Base-by-base conservation (phyloP, 129 eudicot genomes). In the Centrapalus pauciflorus region DNA sequence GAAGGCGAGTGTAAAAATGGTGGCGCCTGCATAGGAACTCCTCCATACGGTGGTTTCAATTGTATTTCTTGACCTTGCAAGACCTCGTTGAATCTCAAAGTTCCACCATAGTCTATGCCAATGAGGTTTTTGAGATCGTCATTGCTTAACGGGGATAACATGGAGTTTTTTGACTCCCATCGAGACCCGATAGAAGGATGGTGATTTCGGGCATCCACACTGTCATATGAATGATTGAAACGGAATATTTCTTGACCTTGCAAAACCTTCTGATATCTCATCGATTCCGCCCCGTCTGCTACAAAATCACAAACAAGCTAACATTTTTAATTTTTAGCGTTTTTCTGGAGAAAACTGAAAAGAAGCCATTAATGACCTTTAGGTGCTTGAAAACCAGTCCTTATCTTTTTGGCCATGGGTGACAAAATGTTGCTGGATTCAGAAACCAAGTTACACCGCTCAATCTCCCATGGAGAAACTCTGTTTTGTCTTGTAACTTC, bases 381-480 rank as follows among this genome's bases (percentile, higher is more conserved):
- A 13, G 86, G 82, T 33, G 80, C 4, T 16, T 85, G 90, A 76
- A 51, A 76, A 54, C 83, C 72, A 23, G 64, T 69, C 79, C 80
- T 84, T 27, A 68, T 84, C 77, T 89, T 79, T 76, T 90, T 90
- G 20, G 83, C 62, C 13, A 83, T 72, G 27, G 81, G 87, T 12
- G 71, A 52, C 34, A 75, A 37, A 38, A 84, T 33, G 67, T 37
- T 70, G 79, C 66, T 70, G 30, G 84, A 35, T 70, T 85, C 79
- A 16, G 97, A 68, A 60, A 73, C 59, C n/a, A 83, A 66, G 66
- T 84, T 84, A 29, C 81, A 65, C 60, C 79, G 89, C 66, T 90
- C 87, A 64, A 90, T 84, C 74, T 90, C 95, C 97, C 97, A 90
- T 30, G 95, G 95, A 49, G 95, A 90, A 34, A 90, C 95, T 79